Evolutionary conservation across 345 rosid genomes (phyloP), one percentile per base, ranked within the genome.

Genomic region (Salix caprea): DNA sequence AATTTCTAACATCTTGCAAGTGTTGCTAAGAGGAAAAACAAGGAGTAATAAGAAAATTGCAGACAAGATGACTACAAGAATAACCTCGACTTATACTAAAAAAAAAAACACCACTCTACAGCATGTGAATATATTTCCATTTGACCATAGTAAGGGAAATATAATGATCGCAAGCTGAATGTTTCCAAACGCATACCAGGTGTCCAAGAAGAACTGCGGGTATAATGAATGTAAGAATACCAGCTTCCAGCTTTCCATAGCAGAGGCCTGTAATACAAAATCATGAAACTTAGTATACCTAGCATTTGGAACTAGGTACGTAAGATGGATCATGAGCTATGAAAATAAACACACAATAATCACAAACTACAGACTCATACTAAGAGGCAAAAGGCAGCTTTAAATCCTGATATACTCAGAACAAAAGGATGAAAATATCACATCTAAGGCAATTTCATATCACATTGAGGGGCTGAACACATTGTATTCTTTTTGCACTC

Each of bases 161-260:
- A 37, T 11, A 65, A 19, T 1, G 18, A 12, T 7, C 12, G n/a
- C 64, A 61, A 13, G 9, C 36, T 21, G 60, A 3, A 64, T 30
- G 72, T 81, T 6, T 42, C 19, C 72, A 71, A 40, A 71, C 60
- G 69, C 15, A 64, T 89, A 95, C 97, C 99, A 95, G 81, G 82
- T 95, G 97, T 0, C 97, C 96, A 16, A 95, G 97, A 86, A 95
- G 94, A 74, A 89, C 83, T 9, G 89, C 77, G 2, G 99, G 97
- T 85, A 95, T 93, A 64, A 95, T 84, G 81, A 95, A 90, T 15
- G 99, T 93, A 32, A 93, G 93, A 78, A 91, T 69, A 28, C 93
- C 94, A 72, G 97, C 97, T 91, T 95, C 99, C 84, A 95, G 86
- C 87, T 95, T 95, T 54, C 99, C 97, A 44, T 93, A 95, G 81